Evolutionary conservation across 495 filamentous ascomycete genomes (phyloP).

Genomic region (Venustampulla echinocandica): DNA sequence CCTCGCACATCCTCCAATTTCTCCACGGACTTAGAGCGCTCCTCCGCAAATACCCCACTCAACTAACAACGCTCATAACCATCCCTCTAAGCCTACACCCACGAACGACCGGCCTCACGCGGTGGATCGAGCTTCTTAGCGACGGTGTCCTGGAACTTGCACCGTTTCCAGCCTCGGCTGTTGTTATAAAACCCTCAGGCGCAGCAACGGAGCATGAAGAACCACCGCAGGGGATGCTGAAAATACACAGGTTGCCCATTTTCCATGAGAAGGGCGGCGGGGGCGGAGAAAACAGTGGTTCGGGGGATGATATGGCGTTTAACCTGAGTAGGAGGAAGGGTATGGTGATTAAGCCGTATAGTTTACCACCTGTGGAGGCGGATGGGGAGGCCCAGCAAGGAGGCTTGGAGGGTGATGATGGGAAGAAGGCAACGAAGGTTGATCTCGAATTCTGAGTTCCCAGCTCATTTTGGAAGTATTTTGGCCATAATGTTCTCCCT

Average conservation of each 20-base stretch:
- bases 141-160: constrained; percentile 86
- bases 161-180: constrained; percentile 53
- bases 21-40: constrained; percentile 71
- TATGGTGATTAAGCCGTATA: constrained; percentile 81
- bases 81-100: constrained; percentile 76
- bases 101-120: constrained; percentile 63
- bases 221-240: constrained; percentile 76
- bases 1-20: constrained; percentile 71
- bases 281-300: constrained; percentile 54
- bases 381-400: constrained; percentile 62
- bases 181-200: constrained; percentile 36
- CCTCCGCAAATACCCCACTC: constrained; percentile 53
- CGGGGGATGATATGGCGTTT: constrained; percentile 83
- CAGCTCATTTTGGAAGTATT: too few relatives aligned
- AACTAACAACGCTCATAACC: constrained; percentile 67
- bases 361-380: constrained; percentile 79
- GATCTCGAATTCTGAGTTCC: constrained; percentile 63
- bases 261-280: constrained; percentile 80
- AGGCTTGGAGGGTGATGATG: constrained; percentile 24
- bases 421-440: constrained; percentile 46
- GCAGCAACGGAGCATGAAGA: constrained; percentile 47
- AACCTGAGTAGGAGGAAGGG: constrained; percentile 70
- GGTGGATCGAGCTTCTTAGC: constrained; percentile 79
- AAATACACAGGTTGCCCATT: constrained; percentile 72
- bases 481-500: too few relatives aligned